Evolutionary conservation across 495 filamentous ascomycete species (phyloP).

Genomic region (Tuber aestivum): DNA sequence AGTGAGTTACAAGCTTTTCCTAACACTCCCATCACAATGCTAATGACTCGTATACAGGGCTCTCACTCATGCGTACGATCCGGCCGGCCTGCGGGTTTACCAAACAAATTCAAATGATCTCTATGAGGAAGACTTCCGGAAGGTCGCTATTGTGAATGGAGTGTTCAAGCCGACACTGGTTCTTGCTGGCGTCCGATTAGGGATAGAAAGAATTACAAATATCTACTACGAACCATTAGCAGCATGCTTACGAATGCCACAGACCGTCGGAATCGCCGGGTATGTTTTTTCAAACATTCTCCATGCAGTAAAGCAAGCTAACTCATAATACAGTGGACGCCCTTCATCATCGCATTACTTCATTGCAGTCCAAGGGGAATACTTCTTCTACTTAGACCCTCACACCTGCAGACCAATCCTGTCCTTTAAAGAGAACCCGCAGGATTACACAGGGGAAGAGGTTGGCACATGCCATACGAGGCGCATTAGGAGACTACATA

Average conservation of each 20-base stretch:
- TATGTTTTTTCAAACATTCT: slow-evolving; percentile 46
- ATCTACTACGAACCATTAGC: slow-evolving; percentile 89
- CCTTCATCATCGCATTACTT: slow-evolving; percentile 97
- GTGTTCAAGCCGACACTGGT: slow-evolving; percentile 78
- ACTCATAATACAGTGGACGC: slow-evolving; percentile 58
- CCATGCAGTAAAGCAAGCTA: slow-evolving; percentile 1
- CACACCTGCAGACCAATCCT: slow-evolving; percentile 48
- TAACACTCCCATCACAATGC: background rate
- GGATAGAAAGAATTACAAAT: slow-evolving; percentile 86
- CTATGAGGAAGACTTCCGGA: slow-evolving; percentile 79
- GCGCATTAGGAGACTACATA: slow-evolving; percentile 70
- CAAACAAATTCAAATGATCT: slow-evolving; percentile 86
- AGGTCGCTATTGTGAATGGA: slow-evolving; percentile 60
- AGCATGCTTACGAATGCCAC: slow-evolving; percentile 69
- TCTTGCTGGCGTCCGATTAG: slow-evolving; percentile 77
- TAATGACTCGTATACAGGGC: slow-evolving; percentile 50
- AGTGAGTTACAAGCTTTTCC: slow-evolving; percentile 53
- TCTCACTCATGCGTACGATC: slow-evolving; percentile 57
- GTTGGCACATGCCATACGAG: slow-evolving; percentile 80
- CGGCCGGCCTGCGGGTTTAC: slow-evolving; percentile 67
- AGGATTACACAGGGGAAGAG: slow-evolving; percentile 65
- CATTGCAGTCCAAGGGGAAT: slow-evolving; percentile 80
- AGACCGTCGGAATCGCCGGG: slow-evolving; percentile 95
- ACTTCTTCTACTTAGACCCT: slow-evolving; percentile 93
- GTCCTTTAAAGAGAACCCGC: slow-evolving; percentile 52